Conservation (phyloP, 2,329 filamentous ascomycete species). For the Clarireedia homoeocarpa region DNA sequence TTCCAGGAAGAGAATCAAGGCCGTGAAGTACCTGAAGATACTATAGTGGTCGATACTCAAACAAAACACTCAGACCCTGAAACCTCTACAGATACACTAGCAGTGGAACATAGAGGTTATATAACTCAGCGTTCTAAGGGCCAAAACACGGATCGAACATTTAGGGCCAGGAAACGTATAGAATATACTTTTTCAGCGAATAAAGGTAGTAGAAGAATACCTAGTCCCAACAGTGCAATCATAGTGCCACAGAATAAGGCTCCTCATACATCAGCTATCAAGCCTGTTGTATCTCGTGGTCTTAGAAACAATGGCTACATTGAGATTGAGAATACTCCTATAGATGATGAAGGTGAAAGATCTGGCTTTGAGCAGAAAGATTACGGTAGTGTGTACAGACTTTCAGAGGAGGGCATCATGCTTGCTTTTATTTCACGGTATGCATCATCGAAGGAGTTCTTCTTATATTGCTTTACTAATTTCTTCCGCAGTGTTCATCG, state of each 20-base stretch:
- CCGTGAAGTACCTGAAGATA: too few species aligned
- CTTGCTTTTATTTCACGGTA: conserved; percentile 64
- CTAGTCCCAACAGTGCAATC: too few species aligned
- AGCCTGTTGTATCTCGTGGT: conserved; percentile 52
- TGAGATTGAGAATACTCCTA: conserved; percentile 55
- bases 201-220: too few species aligned
- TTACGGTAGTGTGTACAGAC: conserved; percentile 57
- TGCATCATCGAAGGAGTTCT: conserved; percentile 23
- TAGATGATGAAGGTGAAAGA: conserved; percentile 40
- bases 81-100: too few species aligned
- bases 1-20: too few species aligned
- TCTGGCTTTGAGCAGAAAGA: conserved; percentile 49
- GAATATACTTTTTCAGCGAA: too few species aligned
- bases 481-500: conserved; percentile 7
- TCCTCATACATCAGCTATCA: conserved; percentile 37
- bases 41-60: too few species aligned
- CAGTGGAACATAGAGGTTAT: too few species aligned
- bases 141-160: too few species aligned
- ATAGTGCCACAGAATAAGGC: conserved; percentile 50
- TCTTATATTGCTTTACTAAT: neutral
- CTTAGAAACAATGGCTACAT: conserved; percentile 64
- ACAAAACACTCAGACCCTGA: too few species aligned
- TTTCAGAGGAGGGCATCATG: conserved; percentile 57
- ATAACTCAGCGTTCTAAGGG: too few species aligned
- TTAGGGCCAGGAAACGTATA: too few species aligned